A percentile compares a stretch with the other conserved stretches of the same genome.
These are phyloP conservation scores for Dacryopinax spathularia DNA, from an alignment of 768 basidiomycete genomes.

Conservation along the genomic window DNA sequence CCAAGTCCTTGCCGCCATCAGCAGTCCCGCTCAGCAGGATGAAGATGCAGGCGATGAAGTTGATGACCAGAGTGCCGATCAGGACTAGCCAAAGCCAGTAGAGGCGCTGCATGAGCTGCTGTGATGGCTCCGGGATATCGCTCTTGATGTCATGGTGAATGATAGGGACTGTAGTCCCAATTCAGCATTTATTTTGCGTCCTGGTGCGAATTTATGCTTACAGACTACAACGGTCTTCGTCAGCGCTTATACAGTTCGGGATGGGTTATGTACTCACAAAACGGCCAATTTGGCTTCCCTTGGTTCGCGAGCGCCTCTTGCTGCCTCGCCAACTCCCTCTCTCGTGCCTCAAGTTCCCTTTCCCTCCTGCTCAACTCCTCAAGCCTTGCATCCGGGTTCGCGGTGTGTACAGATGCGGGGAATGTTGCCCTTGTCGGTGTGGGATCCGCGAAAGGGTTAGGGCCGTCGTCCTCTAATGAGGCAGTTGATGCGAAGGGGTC, in stretches of 20 bases:
- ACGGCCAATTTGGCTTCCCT: constrained; percentile 89
- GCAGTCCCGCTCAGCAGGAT: constrained; percentile 62
- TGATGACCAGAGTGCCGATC: constrained; percentile 62
- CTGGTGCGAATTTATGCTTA: background rate
- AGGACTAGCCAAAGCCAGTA: constrained; percentile 94
- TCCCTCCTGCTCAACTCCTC: constrained; percentile 68
- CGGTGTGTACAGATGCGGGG: constrained; percentile 19
- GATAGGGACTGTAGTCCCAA: constrained; percentile 64
- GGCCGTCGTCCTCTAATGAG: constrained; percentile 44
- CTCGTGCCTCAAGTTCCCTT: constrained; percentile 63
- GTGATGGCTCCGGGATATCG: constrained; percentile 74
- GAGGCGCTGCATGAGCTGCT: constrained; percentile 65
- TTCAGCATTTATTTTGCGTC: background rate
- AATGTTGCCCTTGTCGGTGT: constrained; percentile 26
- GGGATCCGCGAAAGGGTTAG: constrained; percentile 85
- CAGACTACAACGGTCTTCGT: constrained; percentile 8
- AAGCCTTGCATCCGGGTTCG: constrained; percentile 22
- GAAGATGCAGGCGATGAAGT: constrained; percentile 81
- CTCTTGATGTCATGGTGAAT: constrained; percentile 87
- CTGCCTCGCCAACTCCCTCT: constrained; percentile 31
- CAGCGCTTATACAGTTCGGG: background rate
- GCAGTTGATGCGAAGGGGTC: constrained; percentile 73
- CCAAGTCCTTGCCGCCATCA: constrained; percentile 67
- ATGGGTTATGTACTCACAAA: constrained; percentile 40
- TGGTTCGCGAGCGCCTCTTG: constrained; percentile 53